phyloP scores from a whole-genome alignment of 1,139 yeast genomes.

The Tardiomyces blankii region DNA sequence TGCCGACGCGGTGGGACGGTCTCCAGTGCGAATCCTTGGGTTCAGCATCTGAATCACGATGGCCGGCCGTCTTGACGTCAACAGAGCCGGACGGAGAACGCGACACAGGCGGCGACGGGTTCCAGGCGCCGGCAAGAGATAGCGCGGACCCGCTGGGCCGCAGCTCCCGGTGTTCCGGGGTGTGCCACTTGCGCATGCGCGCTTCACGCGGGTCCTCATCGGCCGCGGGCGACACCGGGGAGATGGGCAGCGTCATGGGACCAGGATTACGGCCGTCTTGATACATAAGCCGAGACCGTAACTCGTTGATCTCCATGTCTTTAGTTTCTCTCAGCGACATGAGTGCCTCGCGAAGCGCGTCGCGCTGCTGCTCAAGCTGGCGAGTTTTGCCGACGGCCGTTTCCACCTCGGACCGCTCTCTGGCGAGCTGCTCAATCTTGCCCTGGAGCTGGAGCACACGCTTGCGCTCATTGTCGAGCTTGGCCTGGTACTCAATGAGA shows the following conservation, averaged over 20 bases:
- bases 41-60: background rate
- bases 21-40: background rate
- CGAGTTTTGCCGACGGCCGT: slow-evolving; percentile 11
- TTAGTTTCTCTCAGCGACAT: slow-evolving; percentile 26
- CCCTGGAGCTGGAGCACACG: slow-evolving; percentile 16
- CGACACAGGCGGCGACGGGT: background rate
- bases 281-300: slow-evolving; percentile 15
- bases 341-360: slow-evolving; percentile 46
- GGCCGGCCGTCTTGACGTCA: background rate
- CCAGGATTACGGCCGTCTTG: background rate
- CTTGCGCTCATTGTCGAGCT: slow-evolving; percentile 18
- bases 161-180: background rate
- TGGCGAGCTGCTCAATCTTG: slow-evolving; percentile 11
- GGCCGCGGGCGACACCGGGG: background rate
- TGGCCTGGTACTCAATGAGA: slow-evolving; percentile 20
- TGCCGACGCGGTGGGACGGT: slow-evolving; percentile 3
- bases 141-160: background rate
- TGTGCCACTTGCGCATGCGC: background rate
- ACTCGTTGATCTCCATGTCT: slow-evolving; percentile 24
- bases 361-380: slow-evolving; percentile 40
- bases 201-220: background rate
- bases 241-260: background rate
- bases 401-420: background rate
- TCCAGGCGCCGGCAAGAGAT: background rate
- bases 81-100: background rate